Conservation (phyloP, 148 eudicot species). For the Linanthus parryae region DNA sequence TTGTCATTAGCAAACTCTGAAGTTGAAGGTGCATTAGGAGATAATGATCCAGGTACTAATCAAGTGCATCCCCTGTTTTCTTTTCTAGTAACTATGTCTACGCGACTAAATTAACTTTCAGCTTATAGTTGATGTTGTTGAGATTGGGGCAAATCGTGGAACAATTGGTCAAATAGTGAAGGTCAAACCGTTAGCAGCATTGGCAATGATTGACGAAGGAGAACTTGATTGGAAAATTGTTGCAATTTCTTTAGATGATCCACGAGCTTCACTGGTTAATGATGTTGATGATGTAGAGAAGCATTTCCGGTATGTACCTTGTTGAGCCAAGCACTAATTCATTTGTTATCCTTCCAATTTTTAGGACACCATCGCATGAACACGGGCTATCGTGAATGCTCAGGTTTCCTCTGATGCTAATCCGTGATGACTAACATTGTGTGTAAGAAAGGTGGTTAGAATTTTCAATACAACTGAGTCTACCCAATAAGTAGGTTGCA, state of each 20-base stretch:
- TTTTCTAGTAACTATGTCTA: no score
- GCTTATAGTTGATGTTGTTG: no score
- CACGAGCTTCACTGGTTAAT: conserved; percentile 91
- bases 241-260: conserved; percentile 95
- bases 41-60: conserved; percentile 11
- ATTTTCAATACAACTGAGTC: no score
- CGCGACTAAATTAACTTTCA: no score
- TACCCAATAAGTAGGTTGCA: no score
- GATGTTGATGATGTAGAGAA: conserved; percentile 92
- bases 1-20: conserved; percentile 10
- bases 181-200: conserved; percentile 85
- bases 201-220: conserved; percentile 99
- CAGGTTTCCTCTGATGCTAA: no score
- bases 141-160: conserved; percentile 79
- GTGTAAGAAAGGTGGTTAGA: no score
- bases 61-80: no score
- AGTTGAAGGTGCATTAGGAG: conserved; percentile 14
- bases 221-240: conserved; percentile 99
- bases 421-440: no score
- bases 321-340: not conserved
- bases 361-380: no score
- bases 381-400: no score
- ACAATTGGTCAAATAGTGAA: conserved; percentile 75
- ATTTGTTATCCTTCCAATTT: no score
- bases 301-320: conserved; percentile 80